A percentile compares a stretch with the other conserved stretches of the same genome.
Evolutionary conservation across 2,329 filamentous ascomycete genomes (phyloP).

Genomic region (Nakataea oryzae): DNA sequence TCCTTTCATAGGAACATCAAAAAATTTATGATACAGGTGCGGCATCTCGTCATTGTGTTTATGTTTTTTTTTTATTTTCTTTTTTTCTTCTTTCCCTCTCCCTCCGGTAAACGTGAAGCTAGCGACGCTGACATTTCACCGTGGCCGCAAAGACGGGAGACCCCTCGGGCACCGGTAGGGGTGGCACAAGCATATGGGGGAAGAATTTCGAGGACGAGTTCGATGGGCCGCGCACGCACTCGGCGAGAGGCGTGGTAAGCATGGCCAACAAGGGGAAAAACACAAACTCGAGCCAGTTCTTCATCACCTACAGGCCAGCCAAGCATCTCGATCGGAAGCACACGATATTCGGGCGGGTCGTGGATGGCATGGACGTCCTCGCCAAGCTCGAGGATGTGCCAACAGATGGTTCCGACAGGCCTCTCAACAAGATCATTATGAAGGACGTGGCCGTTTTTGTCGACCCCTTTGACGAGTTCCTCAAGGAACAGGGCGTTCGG

Average conservation of each 20-base stretch:
- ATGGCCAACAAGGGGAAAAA: constrained; percentile 99
- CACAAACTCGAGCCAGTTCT: constrained; percentile 91
- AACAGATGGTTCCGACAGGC: constrained; percentile 65
- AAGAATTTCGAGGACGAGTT: constrained; percentile 93
- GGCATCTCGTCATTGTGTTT: too few relatives aligned
- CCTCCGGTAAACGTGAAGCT: too few relatives aligned
- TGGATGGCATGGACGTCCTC: constrained; percentile 64
- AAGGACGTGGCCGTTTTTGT: constrained; percentile 77
- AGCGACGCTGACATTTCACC: background rate
- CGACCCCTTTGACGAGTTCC: constrained; percentile 91
- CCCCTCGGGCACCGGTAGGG: constrained; percentile 81
- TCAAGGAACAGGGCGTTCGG: constrained; percentile 58
- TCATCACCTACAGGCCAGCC: constrained; percentile 78
- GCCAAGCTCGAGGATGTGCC: constrained; percentile 67
- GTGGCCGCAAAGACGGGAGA: constrained; percentile 46
- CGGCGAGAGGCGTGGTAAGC: constrained; percentile 65
- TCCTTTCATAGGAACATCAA: constrained; percentile 88
- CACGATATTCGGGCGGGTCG: constrained; percentile 86
- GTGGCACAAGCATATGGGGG: constrained; percentile 86
- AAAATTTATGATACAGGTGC: constrained; percentile 95
- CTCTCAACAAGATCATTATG: constrained; percentile 69
- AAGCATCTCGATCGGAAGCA: constrained; percentile 90
- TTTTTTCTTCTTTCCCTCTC: too few relatives aligned
- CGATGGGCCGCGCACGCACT: constrained; percentile 79
- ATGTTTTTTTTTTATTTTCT: too few relatives aligned